phyloP scores from a whole-genome alignment of 1,139 yeast genomes.

The Fermentozyma sake region DNA sequence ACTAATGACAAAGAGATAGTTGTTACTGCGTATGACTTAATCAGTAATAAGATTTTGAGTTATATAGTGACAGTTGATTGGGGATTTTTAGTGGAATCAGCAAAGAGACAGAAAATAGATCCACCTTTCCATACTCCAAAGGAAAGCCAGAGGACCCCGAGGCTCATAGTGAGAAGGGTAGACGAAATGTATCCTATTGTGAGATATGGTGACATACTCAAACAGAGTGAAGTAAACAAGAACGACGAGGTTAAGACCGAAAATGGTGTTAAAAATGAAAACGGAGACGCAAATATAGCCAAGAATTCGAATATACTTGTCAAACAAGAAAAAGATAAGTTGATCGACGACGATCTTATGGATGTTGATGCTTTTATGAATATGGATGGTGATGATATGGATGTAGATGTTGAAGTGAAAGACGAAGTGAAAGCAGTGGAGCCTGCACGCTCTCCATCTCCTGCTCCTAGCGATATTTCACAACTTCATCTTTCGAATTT shows the following conservation, averaged over 20 bases:
- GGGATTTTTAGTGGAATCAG: conserved; percentile 53
- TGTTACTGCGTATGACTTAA: conserved; percentile 43
- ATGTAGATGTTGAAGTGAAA: conserved; percentile 14
- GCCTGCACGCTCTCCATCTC: neutral
- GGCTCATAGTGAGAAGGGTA: conserved; percentile 17
- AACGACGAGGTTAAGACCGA: conserved; percentile 1
- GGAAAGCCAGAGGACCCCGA: conserved; percentile 30
- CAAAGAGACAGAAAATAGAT: conserved; percentile 42
- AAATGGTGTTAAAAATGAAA: neutral
- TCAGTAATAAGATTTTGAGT: conserved; percentile 38
- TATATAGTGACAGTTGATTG: conserved; percentile 53
- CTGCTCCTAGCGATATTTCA: neutral
- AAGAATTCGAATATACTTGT: too few species aligned
- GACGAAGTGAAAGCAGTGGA: too few species aligned
- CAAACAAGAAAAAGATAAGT: too few species aligned
- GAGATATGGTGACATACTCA: conserved; percentile 6
- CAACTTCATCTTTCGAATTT: conserved; percentile 12
- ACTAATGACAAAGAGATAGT: conserved; percentile 46
- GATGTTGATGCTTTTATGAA: conserved; percentile 17
- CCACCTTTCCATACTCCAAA: conserved; percentile 53
- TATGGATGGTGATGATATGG: conserved; percentile 23
- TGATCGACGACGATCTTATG: too few species aligned
- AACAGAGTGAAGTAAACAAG: conserved; percentile 6
- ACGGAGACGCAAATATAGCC: too few species aligned
- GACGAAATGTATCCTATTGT: conserved; percentile 29